phyloP scores from a whole-genome alignment of 139 green algal genomes.

The Picochlorum sp. region DNA sequence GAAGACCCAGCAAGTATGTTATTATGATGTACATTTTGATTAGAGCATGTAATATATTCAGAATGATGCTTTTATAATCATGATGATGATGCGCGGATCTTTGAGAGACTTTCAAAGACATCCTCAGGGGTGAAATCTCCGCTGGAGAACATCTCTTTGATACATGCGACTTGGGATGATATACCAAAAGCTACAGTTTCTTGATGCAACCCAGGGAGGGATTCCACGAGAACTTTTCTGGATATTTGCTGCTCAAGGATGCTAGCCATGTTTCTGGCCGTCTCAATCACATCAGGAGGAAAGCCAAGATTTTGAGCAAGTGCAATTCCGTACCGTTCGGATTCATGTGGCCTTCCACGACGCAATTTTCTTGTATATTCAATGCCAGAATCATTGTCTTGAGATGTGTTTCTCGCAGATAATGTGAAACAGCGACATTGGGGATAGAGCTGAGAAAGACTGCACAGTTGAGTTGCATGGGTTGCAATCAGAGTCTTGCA shows the following conservation, averaged over 20 bases:
- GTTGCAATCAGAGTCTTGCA: slow-evolving; percentile 58
- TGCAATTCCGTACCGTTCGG: slow-evolving; percentile 51
- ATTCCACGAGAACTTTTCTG: not conserved
- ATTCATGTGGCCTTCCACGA: slow-evolving; percentile 7
- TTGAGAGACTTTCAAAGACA: no score
- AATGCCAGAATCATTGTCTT: not conserved
- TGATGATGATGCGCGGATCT: not conserved
- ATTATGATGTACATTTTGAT: slow-evolving; percentile 42
- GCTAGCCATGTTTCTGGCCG: slow-evolving; percentile 17
- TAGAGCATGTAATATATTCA: not conserved
- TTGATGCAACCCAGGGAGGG: no score
- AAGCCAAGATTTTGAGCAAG: slow-evolving; percentile 45
- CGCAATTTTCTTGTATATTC: slow-evolving; percentile 30
- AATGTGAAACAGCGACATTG: slow-evolving; percentile 48
- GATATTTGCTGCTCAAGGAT: slow-evolving; percentile 2
- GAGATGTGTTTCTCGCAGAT: not conserved
- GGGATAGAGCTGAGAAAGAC: slow-evolving; percentile 55
- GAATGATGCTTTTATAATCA: not conserved
- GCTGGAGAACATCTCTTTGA: no score
- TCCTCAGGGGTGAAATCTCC: no score
- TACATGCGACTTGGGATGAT: no score
- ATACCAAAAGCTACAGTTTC: no score
- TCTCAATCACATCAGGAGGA: slow-evolving; percentile 21
- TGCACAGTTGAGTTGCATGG: slow-evolving; percentile 53
- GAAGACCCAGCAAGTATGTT: slow-evolving; percentile 88